A percentile compares a stretch with the other conserved stretches of the same genome.
These are phyloP conservation scores for Sutorius australiensis DNA, from an alignment of 768 basidiomycete genomes.

Conservation along the genomic window DNA sequence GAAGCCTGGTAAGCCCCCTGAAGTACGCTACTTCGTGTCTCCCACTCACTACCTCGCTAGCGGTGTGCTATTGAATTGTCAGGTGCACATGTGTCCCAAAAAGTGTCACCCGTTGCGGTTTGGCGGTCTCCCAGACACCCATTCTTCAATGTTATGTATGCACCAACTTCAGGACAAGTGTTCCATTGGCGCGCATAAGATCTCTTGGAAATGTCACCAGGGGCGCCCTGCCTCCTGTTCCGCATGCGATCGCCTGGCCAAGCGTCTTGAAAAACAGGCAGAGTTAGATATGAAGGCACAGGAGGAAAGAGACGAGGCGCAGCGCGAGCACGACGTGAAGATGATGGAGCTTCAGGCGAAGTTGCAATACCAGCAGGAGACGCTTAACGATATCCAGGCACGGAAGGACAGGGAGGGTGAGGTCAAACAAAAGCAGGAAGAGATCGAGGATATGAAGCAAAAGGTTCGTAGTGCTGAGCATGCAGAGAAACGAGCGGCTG, in stretches of 20 bases:
- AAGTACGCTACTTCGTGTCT: neutral
- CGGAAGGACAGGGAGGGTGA: slow-evolving; percentile 46
- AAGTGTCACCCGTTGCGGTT: slow-evolving; percentile 57
- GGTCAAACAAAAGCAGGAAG: slow-evolving; percentile 38
- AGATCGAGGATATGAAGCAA: slow-evolving; percentile 37
- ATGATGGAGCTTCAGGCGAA: slow-evolving; percentile 44
- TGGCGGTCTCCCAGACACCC: slow-evolving; percentile 34
- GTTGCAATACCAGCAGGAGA: slow-evolving; percentile 32
- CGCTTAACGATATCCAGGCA: slow-evolving; percentile 34
- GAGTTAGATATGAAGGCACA: slow-evolving; percentile 40
- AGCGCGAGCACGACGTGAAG: slow-evolving; percentile 37
- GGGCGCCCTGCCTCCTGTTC: slow-evolving; percentile 38
- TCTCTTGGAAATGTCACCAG: slow-evolving; percentile 44
- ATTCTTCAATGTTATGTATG: slow-evolving; percentile 40
- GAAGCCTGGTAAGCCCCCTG: slow-evolving; percentile 50
- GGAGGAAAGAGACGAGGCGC: slow-evolving; percentile 43
- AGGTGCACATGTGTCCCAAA: slow-evolving; percentile 48
- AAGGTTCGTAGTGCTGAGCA: slow-evolving; percentile 10
- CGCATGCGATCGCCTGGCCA: slow-evolving; percentile 43
- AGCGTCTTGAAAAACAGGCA: slow-evolving; percentile 40
- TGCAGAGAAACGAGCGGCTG: slow-evolving; percentile 12
- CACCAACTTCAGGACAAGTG: slow-evolving; percentile 39
- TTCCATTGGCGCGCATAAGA: slow-evolving; percentile 38
- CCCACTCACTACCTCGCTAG: slow-evolving; percentile 4
- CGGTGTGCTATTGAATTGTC: slow-evolving; percentile 13